Percentiles rank a stretch among this genome's conserved stretches.
Conservation (phyloP, 2,329 filamentous ascomycete genomes). For the Fusarium brevicatenulatum region DNA sequence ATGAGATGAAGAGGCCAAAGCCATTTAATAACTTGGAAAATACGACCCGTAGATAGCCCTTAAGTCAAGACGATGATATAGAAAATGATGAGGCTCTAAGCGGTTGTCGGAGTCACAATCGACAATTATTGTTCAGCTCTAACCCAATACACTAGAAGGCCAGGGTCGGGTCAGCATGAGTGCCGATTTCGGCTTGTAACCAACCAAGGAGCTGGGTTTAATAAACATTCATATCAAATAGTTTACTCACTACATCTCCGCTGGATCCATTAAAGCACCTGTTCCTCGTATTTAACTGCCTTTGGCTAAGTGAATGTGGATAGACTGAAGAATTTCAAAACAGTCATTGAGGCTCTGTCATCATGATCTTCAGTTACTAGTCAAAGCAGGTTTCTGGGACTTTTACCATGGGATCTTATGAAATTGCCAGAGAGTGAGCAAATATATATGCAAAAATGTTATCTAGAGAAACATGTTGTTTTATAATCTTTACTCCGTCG, state of each 20-base stretch:
- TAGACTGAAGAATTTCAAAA: not conserved
- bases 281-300: not conserved
- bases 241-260: not conserved
- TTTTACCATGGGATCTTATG: not conserved
- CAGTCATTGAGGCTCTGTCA: not conserved
- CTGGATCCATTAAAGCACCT: not conserved
- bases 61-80: not conserved
- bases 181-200: conserved; percentile 1
- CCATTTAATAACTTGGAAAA: not conserved
- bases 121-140: not conserved
- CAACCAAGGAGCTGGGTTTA: not conserved
- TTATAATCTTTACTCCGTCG: not conserved
- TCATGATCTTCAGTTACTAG: not conserved
- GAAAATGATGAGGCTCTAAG: not conserved
- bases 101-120: not conserved
- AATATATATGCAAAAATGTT: not conserved
- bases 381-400: not conserved
- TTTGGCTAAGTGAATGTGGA: not conserved
- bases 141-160: not conserved
- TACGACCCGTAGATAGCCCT: not conserved
- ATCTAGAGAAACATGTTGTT: not conserved
- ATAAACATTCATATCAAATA: not conserved
- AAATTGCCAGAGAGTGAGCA: no score
- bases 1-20: not conserved
- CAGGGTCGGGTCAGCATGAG: not conserved